These are phyloP conservation scores for Rhizopogon roseolus DNA, from an alignment of 768 basidiomycete species.

Conservation along the genomic window DNA sequence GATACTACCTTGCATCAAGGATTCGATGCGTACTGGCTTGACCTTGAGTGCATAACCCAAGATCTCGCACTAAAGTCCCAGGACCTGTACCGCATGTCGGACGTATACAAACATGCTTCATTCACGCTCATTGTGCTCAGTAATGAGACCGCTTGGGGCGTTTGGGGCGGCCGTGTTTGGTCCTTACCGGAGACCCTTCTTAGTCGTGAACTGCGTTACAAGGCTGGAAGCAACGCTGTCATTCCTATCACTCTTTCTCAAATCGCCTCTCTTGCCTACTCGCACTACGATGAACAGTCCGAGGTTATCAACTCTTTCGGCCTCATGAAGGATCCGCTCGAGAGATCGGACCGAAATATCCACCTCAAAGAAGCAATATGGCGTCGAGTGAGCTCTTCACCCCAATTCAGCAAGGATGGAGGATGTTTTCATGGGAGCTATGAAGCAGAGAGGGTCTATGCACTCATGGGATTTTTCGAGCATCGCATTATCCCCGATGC, in stretches of 20 bases:
- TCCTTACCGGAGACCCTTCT: slow-evolving; percentile 18
- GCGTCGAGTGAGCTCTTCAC: slow-evolving; percentile 1
- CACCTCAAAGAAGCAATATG: slow-evolving; percentile 19
- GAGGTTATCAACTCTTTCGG: slow-evolving; percentile 17
- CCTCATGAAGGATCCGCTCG: slow-evolving; percentile 13
- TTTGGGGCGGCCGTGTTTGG: slow-evolving; percentile 20
- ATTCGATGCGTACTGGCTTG: slow-evolving; percentile 19
- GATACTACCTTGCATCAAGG: neutral
- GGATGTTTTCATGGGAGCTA: neutral
- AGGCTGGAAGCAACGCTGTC: slow-evolving; percentile 9
- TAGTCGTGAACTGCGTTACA: slow-evolving; percentile 15
- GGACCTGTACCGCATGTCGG: slow-evolving; percentile 21
- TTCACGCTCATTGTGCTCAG: slow-evolving; percentile 20
- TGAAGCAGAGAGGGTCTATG: slow-evolving; percentile 18
- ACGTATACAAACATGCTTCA: slow-evolving; percentile 14
- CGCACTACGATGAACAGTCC: slow-evolving; percentile 10
- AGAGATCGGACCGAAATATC: slow-evolving; percentile 17
- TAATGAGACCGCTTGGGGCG: slow-evolving; percentile 8
- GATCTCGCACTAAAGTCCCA: slow-evolving; percentile 1
- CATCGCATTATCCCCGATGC: slow-evolving; percentile 16
- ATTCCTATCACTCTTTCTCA: slow-evolving; percentile 16
- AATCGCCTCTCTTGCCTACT: slow-evolving; percentile 18
- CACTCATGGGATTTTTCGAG: slow-evolving; percentile 22
- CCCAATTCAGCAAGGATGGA: neutral
- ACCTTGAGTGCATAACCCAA: slow-evolving; percentile 5